Base-by-base conservation (phyloP, 257 asterid species). In the Solanum habrochaites region DNA sequence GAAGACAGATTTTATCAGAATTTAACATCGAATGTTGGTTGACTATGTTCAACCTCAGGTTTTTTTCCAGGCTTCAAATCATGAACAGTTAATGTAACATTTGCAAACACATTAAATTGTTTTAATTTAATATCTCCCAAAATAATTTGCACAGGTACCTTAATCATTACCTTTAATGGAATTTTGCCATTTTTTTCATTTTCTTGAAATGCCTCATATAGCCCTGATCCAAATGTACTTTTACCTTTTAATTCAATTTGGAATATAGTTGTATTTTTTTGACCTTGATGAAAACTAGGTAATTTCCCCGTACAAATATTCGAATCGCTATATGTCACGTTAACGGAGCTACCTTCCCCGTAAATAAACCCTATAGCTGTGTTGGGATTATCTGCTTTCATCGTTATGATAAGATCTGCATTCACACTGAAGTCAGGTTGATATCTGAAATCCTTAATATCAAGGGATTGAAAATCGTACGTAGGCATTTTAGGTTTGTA, bases 371-470 rank as follows among this genome's bases (percentile, higher is more conserved):
- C 94, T 2, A 93, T 82, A 14, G 29, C 66, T 85, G 87, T 67
- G 21, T 95, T 95, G 0, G 93, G 95, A 15, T 95, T 95, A 7
- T 91, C 89, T 2, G 94, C 93, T 83, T 69, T 80, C 37, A 94
- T 89, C 4, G 87, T 75, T 3, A 93, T 80, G 11, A 67, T 39
- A 73, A 95, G 27, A 45, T 62, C 90, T 1, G 93, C 81, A 37
- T 35, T 71, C 45, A 95, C 88, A 92, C 89, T 93, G 43, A 87
- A 88, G 86, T 93, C 93, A 0, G 93, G 91, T 31, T 64, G 86
- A 2, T 91, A 69, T 10, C 89, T 84, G 18, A 95, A 89, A 11
- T 91, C 43, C 31, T 91, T 91, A 25, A 95, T 90, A 32, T 87
- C 87, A 3, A 95, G 23, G 66, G 49, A 32, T 47, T 86, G 66